Base-by-base conservation (phyloP, 108 stramenopile species). In the Aurantiochytrium sp. region DNA sequence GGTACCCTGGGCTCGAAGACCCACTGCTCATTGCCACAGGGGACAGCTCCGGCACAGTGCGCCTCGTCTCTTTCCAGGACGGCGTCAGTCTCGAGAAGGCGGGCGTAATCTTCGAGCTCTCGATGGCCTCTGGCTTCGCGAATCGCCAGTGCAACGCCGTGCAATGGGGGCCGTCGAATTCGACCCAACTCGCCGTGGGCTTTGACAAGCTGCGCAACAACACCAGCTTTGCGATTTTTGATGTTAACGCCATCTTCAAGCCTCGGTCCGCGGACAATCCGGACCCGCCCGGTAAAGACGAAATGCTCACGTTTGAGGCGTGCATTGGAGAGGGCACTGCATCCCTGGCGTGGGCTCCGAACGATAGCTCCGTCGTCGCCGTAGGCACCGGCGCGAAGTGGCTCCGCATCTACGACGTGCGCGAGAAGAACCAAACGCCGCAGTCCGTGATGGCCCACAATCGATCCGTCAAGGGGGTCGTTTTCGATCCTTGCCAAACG, bases 1-100 rank as follows among this genome's bases (percentile, higher is more conserved):
- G 73, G 73, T 81, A 48, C 73, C 73, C 73, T 24, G 73, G 73
- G n/a, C 27, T 24, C n/a, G 36, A 17, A 6, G 73, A 81, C 73
- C 73, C 42, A 17, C 39, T 48, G 45, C 73, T 81, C 73, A 48
- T 81, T 17, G 73, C 73, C 27, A 48, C 73, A n/a, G 73, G 73
- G 10, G 73, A 81, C 24, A 81, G 39, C 3, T 48, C 73, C 1
- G 73, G 73, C 24, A n/a, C 39, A 12, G 45, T 81, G 2, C 73
- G 45, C 10, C 73, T 81, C 45, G 73, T 81, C 19, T 30, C 19
- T 48, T 42, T 81, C 45, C 73, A 81, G 39, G 73, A 81, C 3
- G 2, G 30, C 45, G 27, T n/a, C 1, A 41, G 32, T 3, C 15
- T 42, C n/a, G 4, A 81, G 12, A 8, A 5, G 10, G 12, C 12